Base-by-base conservation (phyloP, 1,284 basidiomycete genomes). In the Singerocomus rubriflavus region DNA sequence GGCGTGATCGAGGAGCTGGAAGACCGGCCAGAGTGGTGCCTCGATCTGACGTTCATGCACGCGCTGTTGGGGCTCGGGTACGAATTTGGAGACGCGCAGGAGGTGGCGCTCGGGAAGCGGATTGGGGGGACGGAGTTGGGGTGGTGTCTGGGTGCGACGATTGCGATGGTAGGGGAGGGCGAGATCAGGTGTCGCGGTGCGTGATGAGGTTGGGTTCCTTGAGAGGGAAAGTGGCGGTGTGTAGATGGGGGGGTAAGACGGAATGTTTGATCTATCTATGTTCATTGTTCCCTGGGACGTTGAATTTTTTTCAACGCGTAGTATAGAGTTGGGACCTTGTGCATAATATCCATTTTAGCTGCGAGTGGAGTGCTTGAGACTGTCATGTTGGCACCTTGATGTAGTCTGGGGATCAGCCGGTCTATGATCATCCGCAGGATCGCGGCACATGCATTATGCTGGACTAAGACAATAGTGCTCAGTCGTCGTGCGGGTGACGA, bases 31-130 rank as follows among this genome's bases (percentile, higher is more conserved):
- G 96, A 98, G 73, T 93, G 88, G 74, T 99, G 96, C 70, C 78
- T 98, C 41, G 96, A 99, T 71, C 70, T 98, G 64, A 98, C 93
- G 32, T 99, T 95, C 69, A 93, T 96, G 92, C 84, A 97, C 65
- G 86, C 82, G 33, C 70, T 99, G 53, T 71, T 99, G 46, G 79
- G 87, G 50, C 75, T 95, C 0, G 84, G 91, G 42, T 92, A 95
- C 70, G 93, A 93, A 74, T 85, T 96, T 65, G 74, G 70, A 21
- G 82, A 81, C 35, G 75, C 73, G 34, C 71, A 91, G 55, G 77
- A 84, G 57, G 80, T 95, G 34, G 75, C 78, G 68, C 80, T 94
- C 35, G 95, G 85, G 61, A 98, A 98, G 78, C 85, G 91, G 78
- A 80, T 99, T 41, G 79, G 79, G 26, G 92, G 88, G 6, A 95